phyloP scores from a whole-genome alignment of 768 basidiomycete genomes.

The Calocybe cyanea region DNA sequence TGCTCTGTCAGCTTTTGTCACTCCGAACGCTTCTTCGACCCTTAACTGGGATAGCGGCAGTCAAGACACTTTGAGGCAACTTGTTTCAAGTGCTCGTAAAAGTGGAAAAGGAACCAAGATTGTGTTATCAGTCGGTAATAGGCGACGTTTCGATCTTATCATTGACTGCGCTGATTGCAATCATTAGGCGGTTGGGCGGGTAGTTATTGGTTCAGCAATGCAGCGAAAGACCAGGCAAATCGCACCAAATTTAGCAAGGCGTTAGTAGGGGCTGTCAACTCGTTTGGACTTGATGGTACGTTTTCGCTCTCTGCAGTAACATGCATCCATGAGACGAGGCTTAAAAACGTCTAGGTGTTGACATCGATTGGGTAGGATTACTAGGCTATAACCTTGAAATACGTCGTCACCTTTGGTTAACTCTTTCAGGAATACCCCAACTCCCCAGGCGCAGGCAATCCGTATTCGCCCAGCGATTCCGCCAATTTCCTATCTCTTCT shows the following conservation, averaged over 20 bases:
- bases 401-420: constrained; percentile 18
- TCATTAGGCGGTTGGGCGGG: constrained; percentile 65
- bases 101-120: constrained; percentile 59
- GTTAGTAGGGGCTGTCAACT: constrained; percentile 50
- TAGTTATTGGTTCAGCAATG: constrained; percentile 59
- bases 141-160: constrained; percentile 18
- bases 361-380: constrained; percentile 60
- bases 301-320: constrained; percentile 13
- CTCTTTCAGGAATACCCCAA: constrained; percentile 71
- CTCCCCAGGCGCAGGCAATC: constrained; percentile 56
- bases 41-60: constrained; percentile 51
- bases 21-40: constrained; percentile 55
- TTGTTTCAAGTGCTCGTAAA: constrained; percentile 53
- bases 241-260: constrained; percentile 53
- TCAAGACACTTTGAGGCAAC: constrained; percentile 45
- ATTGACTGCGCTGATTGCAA: neutral
- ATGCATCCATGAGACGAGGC: constrained; percentile 24
- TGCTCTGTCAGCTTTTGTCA: constrained; percentile 54
- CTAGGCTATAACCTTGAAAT: too few relatives aligned
- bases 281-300: constrained; percentile 65
- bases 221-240: constrained; percentile 42
- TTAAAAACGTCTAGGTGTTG: constrained; percentile 40
- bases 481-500: constrained; percentile 63
- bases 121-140: constrained; percentile 61
- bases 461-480: constrained; percentile 50